Percentiles rank a stretch among this genome's conserved stretches.
These are phyloP conservation scores for Persicaria maculosa DNA, from an alignment of 148 eudicot genomes.

Conservation along the genomic window DNA sequence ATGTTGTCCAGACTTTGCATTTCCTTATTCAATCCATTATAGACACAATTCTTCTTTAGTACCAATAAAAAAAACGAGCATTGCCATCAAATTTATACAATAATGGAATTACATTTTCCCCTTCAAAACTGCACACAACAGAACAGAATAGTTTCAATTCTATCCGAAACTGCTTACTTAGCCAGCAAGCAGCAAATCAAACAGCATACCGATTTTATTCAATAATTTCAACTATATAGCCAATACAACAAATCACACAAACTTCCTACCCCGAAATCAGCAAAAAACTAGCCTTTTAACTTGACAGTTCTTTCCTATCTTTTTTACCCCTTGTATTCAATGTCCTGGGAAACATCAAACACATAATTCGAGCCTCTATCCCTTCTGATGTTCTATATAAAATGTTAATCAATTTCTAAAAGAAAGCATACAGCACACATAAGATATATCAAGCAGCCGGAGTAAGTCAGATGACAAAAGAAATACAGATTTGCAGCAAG, in stretches of 20 bases:
- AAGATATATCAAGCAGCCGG: neutral
- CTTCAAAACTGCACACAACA: neutral
- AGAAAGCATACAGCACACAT: neutral
- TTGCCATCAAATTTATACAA: neutral
- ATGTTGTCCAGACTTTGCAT: neutral
- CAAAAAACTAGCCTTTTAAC: neutral
- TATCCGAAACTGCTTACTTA: neutral
- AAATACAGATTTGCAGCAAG: neutral
- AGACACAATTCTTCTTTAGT: neutral
- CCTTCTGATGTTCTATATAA: neutral
- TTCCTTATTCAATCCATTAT: neutral
- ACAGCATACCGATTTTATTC: neutral
- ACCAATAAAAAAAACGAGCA: neutral
- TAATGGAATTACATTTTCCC: neutral
- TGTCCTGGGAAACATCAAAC: neutral
- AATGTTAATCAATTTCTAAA: neutral
- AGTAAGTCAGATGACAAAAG: neutral
- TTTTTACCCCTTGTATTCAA: neutral
- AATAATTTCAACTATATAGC: neutral
- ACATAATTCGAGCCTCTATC: neutral
- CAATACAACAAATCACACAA: neutral
- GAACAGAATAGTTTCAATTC: neutral
- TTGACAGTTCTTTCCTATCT: neutral
- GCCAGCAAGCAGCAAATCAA: neutral
- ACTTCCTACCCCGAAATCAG: neutral